These are phyloP conservation scores for Pulveroboletus sp. DNA, from an alignment of 768 basidiomycete species.

Conservation along the genomic window DNA sequence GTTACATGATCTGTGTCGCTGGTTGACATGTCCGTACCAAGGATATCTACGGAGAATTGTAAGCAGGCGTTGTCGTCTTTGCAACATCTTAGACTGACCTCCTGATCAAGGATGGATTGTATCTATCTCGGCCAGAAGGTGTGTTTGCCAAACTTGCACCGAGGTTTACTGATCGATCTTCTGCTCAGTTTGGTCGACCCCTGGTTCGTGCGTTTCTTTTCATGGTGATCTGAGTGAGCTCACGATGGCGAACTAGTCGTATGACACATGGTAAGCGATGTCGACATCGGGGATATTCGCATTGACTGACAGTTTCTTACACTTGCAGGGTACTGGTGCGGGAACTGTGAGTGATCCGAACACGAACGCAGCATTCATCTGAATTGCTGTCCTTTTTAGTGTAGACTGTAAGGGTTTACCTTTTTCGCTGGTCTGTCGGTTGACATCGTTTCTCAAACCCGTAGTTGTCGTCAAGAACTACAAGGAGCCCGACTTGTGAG, in stretches of 20 bases:
- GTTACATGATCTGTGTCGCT: neutral
- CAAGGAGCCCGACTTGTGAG: conserved; percentile 77
- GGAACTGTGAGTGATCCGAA: conserved; percentile 56
- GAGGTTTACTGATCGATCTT: conserved; percentile 2
- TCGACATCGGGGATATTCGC: neutral
- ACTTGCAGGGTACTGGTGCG: conserved; percentile 59
- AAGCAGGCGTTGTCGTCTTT: conserved; percentile 1
- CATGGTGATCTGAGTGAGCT: neutral
- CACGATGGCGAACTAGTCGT: conserved; percentile 35
- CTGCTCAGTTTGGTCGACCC: conserved; percentile 64
- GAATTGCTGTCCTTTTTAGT: conserved; percentile 31
- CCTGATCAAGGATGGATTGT: conserved; percentile 73
- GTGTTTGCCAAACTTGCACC: conserved; percentile 9
- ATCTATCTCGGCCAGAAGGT: conserved; percentile 96
- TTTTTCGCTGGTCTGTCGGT: neutral
- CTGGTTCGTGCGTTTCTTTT: conserved; percentile 45
- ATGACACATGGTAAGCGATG: conserved; percentile 53
- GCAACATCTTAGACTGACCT: neutral
- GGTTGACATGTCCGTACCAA: conserved; percentile 26
- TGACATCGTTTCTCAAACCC: conserved; percentile 1
- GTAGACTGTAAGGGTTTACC: conserved; percentile 59
- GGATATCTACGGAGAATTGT: conserved; percentile 98
- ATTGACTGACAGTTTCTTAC: conserved; percentile 1
- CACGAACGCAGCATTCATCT: neutral
- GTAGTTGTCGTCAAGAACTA: conserved; percentile 72